phyloP scores from a whole-genome alignment of 176 grass and related monocot species.

The Dactylis glomerata region DNA sequence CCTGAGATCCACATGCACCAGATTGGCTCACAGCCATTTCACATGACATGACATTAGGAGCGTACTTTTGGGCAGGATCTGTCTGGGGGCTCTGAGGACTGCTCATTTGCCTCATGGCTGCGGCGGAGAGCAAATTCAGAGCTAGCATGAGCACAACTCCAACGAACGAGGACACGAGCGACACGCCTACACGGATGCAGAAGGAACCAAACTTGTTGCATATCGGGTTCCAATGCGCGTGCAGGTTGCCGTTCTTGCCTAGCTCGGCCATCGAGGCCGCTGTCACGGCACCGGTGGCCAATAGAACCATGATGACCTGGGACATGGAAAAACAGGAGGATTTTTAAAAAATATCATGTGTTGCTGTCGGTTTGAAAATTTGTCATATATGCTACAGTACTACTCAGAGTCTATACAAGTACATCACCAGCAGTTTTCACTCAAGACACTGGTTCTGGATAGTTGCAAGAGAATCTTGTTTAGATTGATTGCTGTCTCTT shows the following conservation, averaged over 20 bases:
- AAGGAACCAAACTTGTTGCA: conserved; percentile 74
- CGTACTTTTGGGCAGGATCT: conserved; percentile 38
- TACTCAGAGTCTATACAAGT: background rate
- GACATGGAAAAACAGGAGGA: background rate
- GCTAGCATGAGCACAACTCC: conserved; percentile 48
- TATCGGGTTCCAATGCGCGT: conserved; percentile 80
- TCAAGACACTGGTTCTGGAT: conserved; percentile 39
- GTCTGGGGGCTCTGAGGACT: conserved; percentile 18
- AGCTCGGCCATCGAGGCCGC: conserved; percentile 65
- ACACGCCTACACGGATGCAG: conserved; percentile 61
- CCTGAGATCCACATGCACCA: conserved; percentile 2
- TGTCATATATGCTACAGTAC: conserved; percentile 18
- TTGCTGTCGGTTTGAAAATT: conserved; percentile 1
- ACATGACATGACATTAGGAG: conserved; percentile 24
- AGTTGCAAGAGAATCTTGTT: conserved; percentile 35
- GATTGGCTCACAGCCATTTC: background rate
- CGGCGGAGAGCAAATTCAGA: conserved; percentile 44
- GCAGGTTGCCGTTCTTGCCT: conserved; percentile 76
- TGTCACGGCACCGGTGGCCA: conserved; percentile 55
- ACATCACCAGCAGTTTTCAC: conserved; percentile 22
- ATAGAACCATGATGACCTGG: conserved; percentile 59
- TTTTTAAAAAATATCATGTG: background rate
- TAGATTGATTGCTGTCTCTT: background rate
- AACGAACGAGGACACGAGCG: conserved; percentile 48
- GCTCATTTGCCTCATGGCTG: conserved; percentile 30